Evolutionary conservation across 2,329 filamentous ascomycete species (phyloP).

Genomic region (Arthrocladium fulminans): DNA sequence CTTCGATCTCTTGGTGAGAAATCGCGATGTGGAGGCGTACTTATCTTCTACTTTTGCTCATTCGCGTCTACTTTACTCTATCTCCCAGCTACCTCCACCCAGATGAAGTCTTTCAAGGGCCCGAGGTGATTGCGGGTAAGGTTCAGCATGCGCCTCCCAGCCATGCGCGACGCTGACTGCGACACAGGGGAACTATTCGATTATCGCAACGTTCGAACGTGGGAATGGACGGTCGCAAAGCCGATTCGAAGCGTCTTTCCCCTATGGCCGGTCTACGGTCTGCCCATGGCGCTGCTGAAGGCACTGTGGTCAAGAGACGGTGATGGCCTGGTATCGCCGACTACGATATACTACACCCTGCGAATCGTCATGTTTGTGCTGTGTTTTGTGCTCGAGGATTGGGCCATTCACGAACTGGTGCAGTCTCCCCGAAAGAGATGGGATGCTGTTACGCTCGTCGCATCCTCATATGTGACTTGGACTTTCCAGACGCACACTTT

Average conservation of each 20-base stretch:
- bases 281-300: slow-evolving; percentile 84
- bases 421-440: slow-evolving; percentile 62
- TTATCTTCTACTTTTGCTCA: slow-evolving; percentile 73
- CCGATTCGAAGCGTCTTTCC: slow-evolving; percentile 95
- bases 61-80: slow-evolving; percentile 88
- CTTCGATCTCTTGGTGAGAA: background rate
- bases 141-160: slow-evolving; percentile 17
- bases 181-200: slow-evolving; percentile 77
- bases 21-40: slow-evolving; percentile 77
- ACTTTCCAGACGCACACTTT: slow-evolving; percentile 98
- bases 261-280: slow-evolving; percentile 87
- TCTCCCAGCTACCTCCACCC: slow-evolving; percentile 95
- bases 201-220: slow-evolving; percentile 81
- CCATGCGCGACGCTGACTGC: background rate
- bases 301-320: slow-evolving; percentile 88
- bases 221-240: slow-evolving; percentile 84
- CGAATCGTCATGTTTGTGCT: slow-evolving; percentile 85
- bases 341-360: slow-evolving; percentile 80
- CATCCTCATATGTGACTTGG: slow-evolving; percentile 97
- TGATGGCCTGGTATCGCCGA: slow-evolving; percentile 68
- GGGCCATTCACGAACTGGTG: slow-evolving; percentile 89
- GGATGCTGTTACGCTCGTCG: slow-evolving; percentile 71
- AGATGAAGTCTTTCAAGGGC: slow-evolving; percentile 98
- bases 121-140: slow-evolving; percentile 91
- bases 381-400: slow-evolving; percentile 95